Evolutionary conservation across 2,329 filamentous ascomycete genomes (phyloP).

Genomic region (Aspergillus quadrilineatus): DNA sequence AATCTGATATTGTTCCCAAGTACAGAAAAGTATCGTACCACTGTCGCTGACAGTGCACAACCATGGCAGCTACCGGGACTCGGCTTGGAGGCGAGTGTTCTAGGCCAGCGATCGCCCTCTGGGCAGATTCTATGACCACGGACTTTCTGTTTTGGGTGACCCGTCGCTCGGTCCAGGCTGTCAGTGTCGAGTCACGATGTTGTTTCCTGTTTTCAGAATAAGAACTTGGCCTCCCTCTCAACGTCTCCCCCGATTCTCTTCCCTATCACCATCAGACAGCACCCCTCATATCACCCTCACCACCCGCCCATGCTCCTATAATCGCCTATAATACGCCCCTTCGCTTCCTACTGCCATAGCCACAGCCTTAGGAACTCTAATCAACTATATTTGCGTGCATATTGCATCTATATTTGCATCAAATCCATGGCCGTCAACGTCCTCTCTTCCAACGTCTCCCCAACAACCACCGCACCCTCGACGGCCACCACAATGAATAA

Average conservation of each 20-base stretch:
- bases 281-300: not conserved
- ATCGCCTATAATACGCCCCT: not conserved
- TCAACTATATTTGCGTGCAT: not conserved
- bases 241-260: not conserved
- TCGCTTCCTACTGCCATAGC: not conserved
- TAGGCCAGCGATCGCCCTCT: no score
- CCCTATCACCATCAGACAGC: not conserved
- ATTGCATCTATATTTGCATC: not conserved
- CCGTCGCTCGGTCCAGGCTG: no score
- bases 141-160: no score
- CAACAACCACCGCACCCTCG: slow-evolving; percentile 25
- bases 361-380: not conserved
- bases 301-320: not conserved
- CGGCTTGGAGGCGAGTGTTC: no score
- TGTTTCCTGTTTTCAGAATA: not conserved
- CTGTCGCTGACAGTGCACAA: no score
- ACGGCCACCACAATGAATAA: slow-evolving; percentile 30
- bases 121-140: no score
- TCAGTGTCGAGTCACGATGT: not conserved
- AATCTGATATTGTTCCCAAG: no score
- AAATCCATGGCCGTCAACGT: slow-evolving; percentile 26
- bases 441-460: slow-evolving; percentile 10
- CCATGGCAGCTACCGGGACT: no score
- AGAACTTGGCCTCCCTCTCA: not conserved
- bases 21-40: no score